Evolutionary conservation across 2,329 filamentous ascomycete genomes (phyloP).

Genomic region (Colletotrichum navitas): DNA sequence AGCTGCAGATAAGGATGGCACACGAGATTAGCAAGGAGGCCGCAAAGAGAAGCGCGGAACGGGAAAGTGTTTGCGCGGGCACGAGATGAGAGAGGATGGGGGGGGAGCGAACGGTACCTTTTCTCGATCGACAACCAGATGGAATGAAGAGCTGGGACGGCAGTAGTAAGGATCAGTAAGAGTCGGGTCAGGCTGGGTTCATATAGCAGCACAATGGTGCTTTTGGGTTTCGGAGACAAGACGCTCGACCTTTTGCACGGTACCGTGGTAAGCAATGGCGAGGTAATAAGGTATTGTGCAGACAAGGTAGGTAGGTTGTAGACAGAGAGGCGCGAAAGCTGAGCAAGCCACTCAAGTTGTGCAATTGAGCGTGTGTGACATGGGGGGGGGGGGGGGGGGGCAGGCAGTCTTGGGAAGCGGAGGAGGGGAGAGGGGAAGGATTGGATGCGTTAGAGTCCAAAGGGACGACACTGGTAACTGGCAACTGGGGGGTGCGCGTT

Average conservation of each 20-base stretch:
- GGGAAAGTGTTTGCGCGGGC: not conserved
- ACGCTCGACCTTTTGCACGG: conserved; percentile 28
- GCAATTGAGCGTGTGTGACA: not conserved
- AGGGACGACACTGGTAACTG: not conserved
- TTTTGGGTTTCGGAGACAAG: conserved; percentile 29
- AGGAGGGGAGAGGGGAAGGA: not conserved
- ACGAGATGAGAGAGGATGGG: not conserved
- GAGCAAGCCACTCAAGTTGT: conserved; percentile 2
- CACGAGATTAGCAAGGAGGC: not conserved
- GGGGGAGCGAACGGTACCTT: not conserved
- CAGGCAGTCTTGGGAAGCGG: not conserved
- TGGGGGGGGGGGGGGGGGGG: not conserved
- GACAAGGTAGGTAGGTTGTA: not conserved
- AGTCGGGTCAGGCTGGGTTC: conserved; percentile 25
- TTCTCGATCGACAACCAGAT: not conserved
- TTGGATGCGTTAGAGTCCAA: not conserved
- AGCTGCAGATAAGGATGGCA: not conserved
- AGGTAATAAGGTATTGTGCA: not conserved
- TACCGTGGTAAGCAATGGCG: conserved; percentile 1
- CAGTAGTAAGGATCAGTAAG: not conserved
- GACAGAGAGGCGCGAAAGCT: not conserved
- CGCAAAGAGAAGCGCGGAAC: not conserved
- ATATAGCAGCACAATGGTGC: conserved; percentile 29
- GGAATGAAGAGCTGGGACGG: conserved; percentile 1
- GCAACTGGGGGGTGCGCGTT: not conserved